These are phyloP conservation scores for Aspergillus heteromorphus DNA, from an alignment of 495 filamentous ascomycete species.

Conservation along the genomic window DNA sequence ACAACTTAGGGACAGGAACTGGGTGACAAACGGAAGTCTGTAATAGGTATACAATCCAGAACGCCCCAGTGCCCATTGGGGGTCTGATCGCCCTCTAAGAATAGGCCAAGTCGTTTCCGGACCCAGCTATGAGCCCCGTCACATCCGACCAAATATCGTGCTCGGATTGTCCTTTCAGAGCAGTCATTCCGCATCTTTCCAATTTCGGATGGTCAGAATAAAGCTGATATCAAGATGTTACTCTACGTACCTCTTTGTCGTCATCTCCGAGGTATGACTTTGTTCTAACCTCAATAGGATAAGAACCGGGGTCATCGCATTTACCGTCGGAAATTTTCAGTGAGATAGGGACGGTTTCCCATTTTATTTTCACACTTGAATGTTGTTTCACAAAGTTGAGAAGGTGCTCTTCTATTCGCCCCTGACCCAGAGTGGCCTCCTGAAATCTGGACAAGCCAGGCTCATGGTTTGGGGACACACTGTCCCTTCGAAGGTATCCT, in stretches of 20 bases:
- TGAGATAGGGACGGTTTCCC: slow-evolving; percentile 33
- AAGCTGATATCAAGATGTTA: background rate
- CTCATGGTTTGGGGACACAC: background rate
- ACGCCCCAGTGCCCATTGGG: slow-evolving; percentile 52
- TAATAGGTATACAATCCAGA: slow-evolving; percentile 53
- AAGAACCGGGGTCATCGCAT: slow-evolving; percentile 38
- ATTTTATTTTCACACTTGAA: slow-evolving; percentile 28
- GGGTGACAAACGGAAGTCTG: slow-evolving; percentile 43
- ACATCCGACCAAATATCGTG: slow-evolving; percentile 57
- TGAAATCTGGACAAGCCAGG: slow-evolving; percentile 39
- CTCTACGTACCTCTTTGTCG: background rate
- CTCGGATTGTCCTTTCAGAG: slow-evolving; percentile 15
- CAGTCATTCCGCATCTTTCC: background rate
- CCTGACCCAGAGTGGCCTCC: slow-evolving; percentile 47
- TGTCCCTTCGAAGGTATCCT: background rate
- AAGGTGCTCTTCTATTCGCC: slow-evolving; percentile 47
- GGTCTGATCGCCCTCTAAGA: slow-evolving; percentile 11
- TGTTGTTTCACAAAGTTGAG: slow-evolving; percentile 35
- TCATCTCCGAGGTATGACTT: background rate
- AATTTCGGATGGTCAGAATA: background rate
- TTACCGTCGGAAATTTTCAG: slow-evolving; percentile 16
- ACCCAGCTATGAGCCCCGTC: slow-evolving; percentile 60
- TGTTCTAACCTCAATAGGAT: slow-evolving; percentile 31
- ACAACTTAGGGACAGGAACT: background rate
- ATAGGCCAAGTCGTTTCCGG: slow-evolving; percentile 44